Conservation (phyloP, 2,329 filamentous ascomycete genomes). For the Apiospora sp. region DNA sequence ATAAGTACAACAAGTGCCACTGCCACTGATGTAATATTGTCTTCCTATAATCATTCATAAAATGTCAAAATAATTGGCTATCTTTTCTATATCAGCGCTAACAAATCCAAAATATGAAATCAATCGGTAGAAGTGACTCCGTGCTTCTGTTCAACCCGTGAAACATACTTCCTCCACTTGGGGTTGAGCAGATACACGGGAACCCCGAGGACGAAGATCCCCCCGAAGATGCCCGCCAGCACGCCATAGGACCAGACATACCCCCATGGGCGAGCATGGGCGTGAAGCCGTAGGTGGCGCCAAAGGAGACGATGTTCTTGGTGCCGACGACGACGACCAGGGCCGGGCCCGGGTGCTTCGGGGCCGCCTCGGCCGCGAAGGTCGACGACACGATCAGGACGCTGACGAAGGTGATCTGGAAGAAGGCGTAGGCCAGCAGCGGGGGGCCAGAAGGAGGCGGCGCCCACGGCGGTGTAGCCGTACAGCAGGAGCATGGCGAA, state of each 20-base stretch:
- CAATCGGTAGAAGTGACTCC: conserved; percentile 14
- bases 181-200: conserved; percentile 35
- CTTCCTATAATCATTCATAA: background rate
- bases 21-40: background rate
- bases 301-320: conserved; percentile 46
- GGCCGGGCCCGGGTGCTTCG: conserved; percentile 45
- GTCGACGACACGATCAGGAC: conserved; percentile 41
- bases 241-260: conserved; percentile 33
- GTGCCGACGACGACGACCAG: conserved; percentile 43
- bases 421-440: conserved; percentile 42
- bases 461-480: background rate
- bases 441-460: conserved; percentile 31
- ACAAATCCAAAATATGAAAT: background rate
- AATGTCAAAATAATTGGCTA: background rate
- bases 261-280: conserved; percentile 40
- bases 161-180: conserved; percentile 24
- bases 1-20: too few relatives aligned
- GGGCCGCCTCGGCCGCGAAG: conserved; percentile 44
- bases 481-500: conserved; percentile 33
- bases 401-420: conserved; percentile 39
- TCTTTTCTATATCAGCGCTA: background rate
- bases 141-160: background rate
- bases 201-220: conserved; percentile 34
- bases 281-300: conserved; percentile 41
- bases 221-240: conserved; percentile 32